Conservation (phyloP, 371 early-diverging fungal species). For the Syncephalastrum sp. region DNA sequence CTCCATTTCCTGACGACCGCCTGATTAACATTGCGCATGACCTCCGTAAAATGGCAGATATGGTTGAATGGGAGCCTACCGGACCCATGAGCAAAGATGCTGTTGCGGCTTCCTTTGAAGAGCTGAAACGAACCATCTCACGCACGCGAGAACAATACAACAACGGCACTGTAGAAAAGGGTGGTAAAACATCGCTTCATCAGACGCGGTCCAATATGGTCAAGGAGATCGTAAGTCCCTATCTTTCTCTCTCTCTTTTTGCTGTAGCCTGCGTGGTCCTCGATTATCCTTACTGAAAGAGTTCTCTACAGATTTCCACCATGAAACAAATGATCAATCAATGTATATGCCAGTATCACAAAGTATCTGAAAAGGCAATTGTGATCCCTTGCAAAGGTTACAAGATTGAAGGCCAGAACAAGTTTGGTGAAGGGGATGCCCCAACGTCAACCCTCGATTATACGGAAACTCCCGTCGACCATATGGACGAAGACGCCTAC, state of each 20-base stretch:
- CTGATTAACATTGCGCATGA: constrained; percentile 28
- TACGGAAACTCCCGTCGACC: constrained; percentile 13
- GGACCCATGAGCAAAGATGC: constrained; percentile 9
- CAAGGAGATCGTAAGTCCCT: constrained; percentile 30
- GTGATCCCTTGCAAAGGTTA: constrained; percentile 29
- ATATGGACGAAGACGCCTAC: constrained; percentile 31
- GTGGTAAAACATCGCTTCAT: neutral
- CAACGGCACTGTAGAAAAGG: too few species aligned
- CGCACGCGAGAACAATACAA: too few species aligned
- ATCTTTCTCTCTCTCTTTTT: neutral
- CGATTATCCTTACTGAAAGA: neutral
- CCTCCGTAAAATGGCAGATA: constrained; percentile 43
- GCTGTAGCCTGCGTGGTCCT: neutral
- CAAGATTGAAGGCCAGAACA: constrained; percentile 24
- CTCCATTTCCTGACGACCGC: constrained; percentile 27
- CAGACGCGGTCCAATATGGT: constrained; percentile 18
- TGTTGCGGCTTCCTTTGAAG: constrained; percentile 8
- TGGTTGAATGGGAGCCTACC: constrained; percentile 36
- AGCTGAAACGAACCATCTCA: neutral
- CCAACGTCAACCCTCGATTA: constrained; percentile 9
- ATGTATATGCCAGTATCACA: constrained; percentile 24
- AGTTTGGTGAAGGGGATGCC: constrained; percentile 12
- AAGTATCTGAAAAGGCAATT: constrained; percentile 19
- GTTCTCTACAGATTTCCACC: constrained; percentile 11
- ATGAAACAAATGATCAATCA: constrained; percentile 24